Evolutionary conservation across 1,284 basidiomycete species (phyloP), one percentile per base, ranked within the genome.

Genomic region (Tilletiopsis washingtonensis): DNA sequence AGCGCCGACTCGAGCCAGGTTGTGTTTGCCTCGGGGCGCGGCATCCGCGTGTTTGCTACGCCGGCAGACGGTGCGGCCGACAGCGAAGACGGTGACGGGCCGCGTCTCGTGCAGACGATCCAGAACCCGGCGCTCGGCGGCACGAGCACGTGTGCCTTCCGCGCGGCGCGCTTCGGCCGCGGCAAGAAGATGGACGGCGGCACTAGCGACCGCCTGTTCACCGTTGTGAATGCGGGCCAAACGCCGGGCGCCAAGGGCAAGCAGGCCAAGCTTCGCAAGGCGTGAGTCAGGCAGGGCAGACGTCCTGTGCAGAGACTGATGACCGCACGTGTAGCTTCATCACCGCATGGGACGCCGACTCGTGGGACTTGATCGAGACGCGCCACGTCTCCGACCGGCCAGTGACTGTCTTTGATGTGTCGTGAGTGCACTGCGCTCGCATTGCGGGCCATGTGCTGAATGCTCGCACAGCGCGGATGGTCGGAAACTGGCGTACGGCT

Each of bases 401-500:
- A 9, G 67, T 64, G 11, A 72, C 70, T 5, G 63, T 57, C 9
- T 57, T 70, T 32, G 32, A 34, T 34, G 32, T 34, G 2, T 34
- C 44, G 40, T 40, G 25, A 34, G 32, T 34, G 32, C 32, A 17
- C 12, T 11, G 12, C 12, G 32, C n/a, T n/a, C 12, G 17, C 32
- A 34, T 34, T 34, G 32, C 32, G 32, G 32, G 17, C 12, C 32
- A 34, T 3, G 32, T 3, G 32, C 17, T 17, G 12, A 12, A 12
- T 3, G 1, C 32, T 11, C 32, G 12, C 2, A 11, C 32, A 65
- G 63, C 5, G 75, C 81, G 36, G 82, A 91, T 67, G 93, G 94
- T 0, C 82, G 79, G 50, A 77, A 88, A 38, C 74, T 98, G 5
- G 89, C 86, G 0, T 90, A 84, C 65, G 91, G 91, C 4, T 84